Base-by-base conservation (phyloP, 1,139 yeast genomes). In the Komagataea norvegica region DNA sequence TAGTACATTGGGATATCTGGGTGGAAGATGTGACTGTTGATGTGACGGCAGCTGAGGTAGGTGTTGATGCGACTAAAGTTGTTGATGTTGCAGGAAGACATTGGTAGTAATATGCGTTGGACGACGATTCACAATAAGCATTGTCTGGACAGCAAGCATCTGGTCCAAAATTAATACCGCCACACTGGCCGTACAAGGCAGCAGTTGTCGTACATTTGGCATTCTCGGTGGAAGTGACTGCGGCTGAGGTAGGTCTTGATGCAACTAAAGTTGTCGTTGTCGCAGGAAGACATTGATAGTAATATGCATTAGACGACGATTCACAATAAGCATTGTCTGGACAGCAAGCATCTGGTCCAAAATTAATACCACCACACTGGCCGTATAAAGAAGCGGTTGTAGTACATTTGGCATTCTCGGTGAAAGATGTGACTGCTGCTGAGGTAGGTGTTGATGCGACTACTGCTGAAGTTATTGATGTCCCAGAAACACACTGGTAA, bases 61-160 rank as follows among this genome's bases (percentile, higher is more conserved):
- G 5, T 11, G 34, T 13, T 6, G 37, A 19, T 8, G 15, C 6
- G 14, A 30, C 6, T 13, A 19, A 2, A 16, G 25, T 5, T 9
- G 26, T 14, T 13, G 33, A n/a, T 4, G 36, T n/a, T 2, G 10
- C 21, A 11, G 38, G 34, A 23, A 23, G 22, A 31, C 34, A 31
- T 17, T 23, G 27, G 34, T 31, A 31, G 31, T 43, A 41, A 8
- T 58, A 59, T 5, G n/a, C n/a, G n/a, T n/a, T n/a, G n/a, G n/a
- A n/a, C n/a, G n/a, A n/a, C n/a, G n/a, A n/a, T n/a, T n/a, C n/a
- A n/a, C n/a, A n/a, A n/a, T n/a, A n/a, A n/a, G n/a, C n/a, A n/a
- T n/a, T n/a, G n/a, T 26, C 33, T 33, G 45, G 52, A 38, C 64
- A 60, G 33, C 60, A 54, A 6, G 54, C 47, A 3, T 43, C 49